Evolutionary conservation across 2,329 filamentous ascomycete species (phyloP), one percentile per base, ranked within the genome.

Genomic region (Trichocomaceae sp.): DNA sequence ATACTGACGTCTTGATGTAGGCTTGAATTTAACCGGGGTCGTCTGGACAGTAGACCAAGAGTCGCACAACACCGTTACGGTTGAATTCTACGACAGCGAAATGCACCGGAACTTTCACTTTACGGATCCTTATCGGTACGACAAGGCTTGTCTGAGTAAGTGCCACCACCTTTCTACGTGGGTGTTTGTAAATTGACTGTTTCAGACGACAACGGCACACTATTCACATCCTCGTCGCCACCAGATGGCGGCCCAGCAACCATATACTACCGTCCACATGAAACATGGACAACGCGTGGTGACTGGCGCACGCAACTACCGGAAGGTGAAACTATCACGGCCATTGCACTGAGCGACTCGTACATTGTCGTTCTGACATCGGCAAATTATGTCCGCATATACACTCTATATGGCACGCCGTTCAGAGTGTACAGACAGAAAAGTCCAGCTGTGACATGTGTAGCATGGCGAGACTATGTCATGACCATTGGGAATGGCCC

Each of bases 1-100:
- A 54, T n/a, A n/a, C 69, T 74, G 56, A 74, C 56, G 22, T 5
- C 7, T 37, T 9, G 10, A 1, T 10, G 12, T 41, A 76, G 75
- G 73, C 66, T 81, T 97, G 41, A 97, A 97, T 67, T 76, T 99
- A 57, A 88, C 91, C 52, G 93, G 95, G 0, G 93, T 95, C 65
- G 88, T 96, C 8, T 99, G 93, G 90, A 97, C 92, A 0, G 89
- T 99, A 17, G 88, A 96, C 62, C 93, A 99, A 71, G 91, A 96
- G 65, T 88, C 87, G 0, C 87, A 92, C 63, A 84, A 97, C 68
- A 99, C 93, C 1, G 86, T 99, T 10, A 96, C 91, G 0, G 91
- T 97, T 1, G 93, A 97, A 65, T 99, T 99, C 69, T 96, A 97
- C 69, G 95, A 99, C 69, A 87, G 90, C 56, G 90, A 95, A 62